Base-by-base conservation (phyloP, 257 asterid species). In the Solanum boliviense region DNA sequence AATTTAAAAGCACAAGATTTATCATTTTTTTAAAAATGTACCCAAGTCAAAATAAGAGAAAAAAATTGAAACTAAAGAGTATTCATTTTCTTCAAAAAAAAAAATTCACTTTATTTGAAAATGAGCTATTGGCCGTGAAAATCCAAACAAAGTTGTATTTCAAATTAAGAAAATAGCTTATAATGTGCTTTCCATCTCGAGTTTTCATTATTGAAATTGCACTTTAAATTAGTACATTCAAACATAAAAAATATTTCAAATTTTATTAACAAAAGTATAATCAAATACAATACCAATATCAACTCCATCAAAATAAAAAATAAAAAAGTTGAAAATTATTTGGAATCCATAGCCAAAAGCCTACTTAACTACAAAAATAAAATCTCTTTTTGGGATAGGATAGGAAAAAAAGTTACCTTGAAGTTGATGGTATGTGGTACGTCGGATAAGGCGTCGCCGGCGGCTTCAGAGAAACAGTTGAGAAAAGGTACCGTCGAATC, bases 401-500 rank as follows among this genome's bases (percentile, higher is more conserved):
- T 18, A 2, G 23, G n/a, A 52, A 52, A 52, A 7, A 5, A 46
- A 31, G 31, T 68, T 32, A 96, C 99, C 98, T 97, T 97, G 94
- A 95, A 97, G 91, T 29, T 90, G 88, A 97, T 95, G 88, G 98
- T 93, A 91, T 93, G 94, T 4, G 94, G 94, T 8, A 91, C 95
- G 65, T 48, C 73, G 86, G 95, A 89, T 86, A 92, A 89, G 75
- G 99, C 98, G 21, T 93, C 95, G 56, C 92, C 98, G 85, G 95
- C 36, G 86, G 99, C 98, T 91, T 93, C 98, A 29, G 98, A 92
- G 83, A 97, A 97, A 93, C 98, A 95, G 90, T 84, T 90, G 65
- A 95, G 88, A 88, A 95, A 95, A 62, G 95, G 95, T 85, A 94
- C 15, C 70, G 90, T 25, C 85, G 99, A 97, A 87, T 95, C 94